phyloP scores from a whole-genome alignment of 2,329 filamentous ascomycete species.

The Madurella mycetomatis region DNA sequence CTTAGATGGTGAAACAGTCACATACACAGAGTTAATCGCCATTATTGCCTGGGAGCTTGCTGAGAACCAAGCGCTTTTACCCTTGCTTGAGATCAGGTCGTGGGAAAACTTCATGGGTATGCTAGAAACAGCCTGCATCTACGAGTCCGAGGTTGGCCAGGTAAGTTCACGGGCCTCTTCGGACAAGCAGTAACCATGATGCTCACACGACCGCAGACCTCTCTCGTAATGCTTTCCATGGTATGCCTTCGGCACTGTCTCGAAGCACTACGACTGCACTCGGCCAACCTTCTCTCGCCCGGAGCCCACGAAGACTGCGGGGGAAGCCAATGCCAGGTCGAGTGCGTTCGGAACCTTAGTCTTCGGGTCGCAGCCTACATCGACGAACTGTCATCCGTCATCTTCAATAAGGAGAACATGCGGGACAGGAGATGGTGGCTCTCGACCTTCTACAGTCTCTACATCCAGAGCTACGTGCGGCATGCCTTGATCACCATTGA shows the following conservation, averaged over 20 bases:
- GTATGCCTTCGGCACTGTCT: slow-evolving; percentile 30
- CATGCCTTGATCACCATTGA: slow-evolving; percentile 29
- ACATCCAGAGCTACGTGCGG: slow-evolving; percentile 31
- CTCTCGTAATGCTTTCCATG: slow-evolving; percentile 29
- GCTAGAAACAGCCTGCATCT: slow-evolving; percentile 28
- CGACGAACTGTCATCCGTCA: slow-evolving; percentile 30
- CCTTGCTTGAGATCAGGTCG: slow-evolving; percentile 27
- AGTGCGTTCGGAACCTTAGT: slow-evolving; percentile 28
- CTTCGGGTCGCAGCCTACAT: slow-evolving; percentile 26
- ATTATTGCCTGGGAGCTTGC: slow-evolving; percentile 31
- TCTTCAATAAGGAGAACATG: slow-evolving; percentile 33
- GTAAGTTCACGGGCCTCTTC: slow-evolving; percentile 6
- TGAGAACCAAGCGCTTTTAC: slow-evolving; percentile 25
- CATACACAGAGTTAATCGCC: slow-evolving; percentile 30
- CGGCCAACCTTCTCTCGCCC: slow-evolving; percentile 22
- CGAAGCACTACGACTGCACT: slow-evolving; percentile 27
- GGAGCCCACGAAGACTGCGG: slow-evolving; percentile 26
- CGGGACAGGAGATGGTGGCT: slow-evolving; percentile 32
- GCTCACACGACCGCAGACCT: slow-evolving; percentile 20
- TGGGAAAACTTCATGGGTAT: slow-evolving; percentile 28
- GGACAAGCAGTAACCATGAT: not conserved
- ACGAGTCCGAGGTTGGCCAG: slow-evolving; percentile 29
- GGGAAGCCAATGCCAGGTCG: slow-evolving; percentile 27
- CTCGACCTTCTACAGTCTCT: slow-evolving; percentile 31
- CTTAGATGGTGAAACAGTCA: slow-evolving; percentile 16